Evolutionary conservation across 805 yeast genomes (phyloP).

Genomic region (Candida loeiensis): DNA sequence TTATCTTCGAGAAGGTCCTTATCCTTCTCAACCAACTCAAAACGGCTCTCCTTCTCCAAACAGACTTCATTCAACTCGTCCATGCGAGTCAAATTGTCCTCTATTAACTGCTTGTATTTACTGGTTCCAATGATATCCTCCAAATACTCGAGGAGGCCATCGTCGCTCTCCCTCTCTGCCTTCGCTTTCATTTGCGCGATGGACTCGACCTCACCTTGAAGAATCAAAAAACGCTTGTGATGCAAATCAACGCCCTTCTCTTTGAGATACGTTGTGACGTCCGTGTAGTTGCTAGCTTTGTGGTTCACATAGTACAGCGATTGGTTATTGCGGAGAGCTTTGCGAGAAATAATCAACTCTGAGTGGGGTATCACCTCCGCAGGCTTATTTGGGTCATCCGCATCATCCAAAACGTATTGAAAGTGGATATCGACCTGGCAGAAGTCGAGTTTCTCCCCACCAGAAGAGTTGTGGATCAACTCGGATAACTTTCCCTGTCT

Average conservation of each 20-base stretch:
- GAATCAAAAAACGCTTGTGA: conserved; percentile 88
- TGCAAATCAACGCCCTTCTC: conserved; percentile 89
- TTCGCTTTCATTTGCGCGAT: conserved; percentile 99
- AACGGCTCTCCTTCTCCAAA: conserved; percentile 74
- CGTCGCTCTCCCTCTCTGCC: conserved; percentile 88
- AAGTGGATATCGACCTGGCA: conserved; percentile 94
- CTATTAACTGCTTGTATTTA: conserved; percentile 73
- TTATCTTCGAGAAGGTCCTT: conserved; percentile 60
- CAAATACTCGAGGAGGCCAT: conserved; percentile 87
- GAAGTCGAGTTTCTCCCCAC: conserved; percentile 50
- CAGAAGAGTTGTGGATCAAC: conserved; percentile 85
- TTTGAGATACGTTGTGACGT: conserved; percentile 70
- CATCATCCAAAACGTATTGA: conserved; percentile 65
- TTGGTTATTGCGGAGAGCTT: conserved; percentile 69
- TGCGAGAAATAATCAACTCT: conserved; percentile 70
- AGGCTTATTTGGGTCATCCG: conserved; percentile 26
- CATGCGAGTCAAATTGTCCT: conserved; percentile 52
- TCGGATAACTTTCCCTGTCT: conserved; percentile 93
- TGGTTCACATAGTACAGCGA: conserved; percentile 78
- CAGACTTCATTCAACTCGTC: conserved; percentile 80
- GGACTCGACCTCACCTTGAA: conserved; percentile 98
- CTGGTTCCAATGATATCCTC: conserved; percentile 98
- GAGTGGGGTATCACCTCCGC: conserved; percentile 45
- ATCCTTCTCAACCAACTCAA: conserved; percentile 76
- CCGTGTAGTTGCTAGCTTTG: conserved; percentile 65